Percentiles rank a stretch among this genome's conserved stretches.
Evolutionary conservation across 2,329 filamentous ascomycete genomes (phyloP).

Genomic region (Fusarium sp.): DNA sequence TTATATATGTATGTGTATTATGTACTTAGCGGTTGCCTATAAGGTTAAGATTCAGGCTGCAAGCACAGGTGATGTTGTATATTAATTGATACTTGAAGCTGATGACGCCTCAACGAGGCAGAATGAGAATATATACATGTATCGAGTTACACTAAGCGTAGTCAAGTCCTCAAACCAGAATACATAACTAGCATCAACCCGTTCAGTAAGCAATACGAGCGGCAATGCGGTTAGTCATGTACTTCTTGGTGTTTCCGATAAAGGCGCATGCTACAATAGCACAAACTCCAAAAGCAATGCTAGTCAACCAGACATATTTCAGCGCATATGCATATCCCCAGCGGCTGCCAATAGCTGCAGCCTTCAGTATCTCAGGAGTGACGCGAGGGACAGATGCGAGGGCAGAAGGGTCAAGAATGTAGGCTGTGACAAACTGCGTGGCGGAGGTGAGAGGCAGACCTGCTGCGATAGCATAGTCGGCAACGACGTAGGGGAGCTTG

Average conservation of each 20-base stretch:
- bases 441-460: neutral
- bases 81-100: neutral
- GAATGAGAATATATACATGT: neutral
- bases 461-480: neutral
- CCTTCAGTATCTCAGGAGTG: neutral
- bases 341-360: neutral
- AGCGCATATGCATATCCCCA: neutral
- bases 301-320: neutral
- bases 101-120: fast-evolving
- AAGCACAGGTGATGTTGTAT: fast-evolving
- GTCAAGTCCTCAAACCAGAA: fast-evolving
- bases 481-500: neutral
- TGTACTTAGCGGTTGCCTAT: neutral
- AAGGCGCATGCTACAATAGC: neutral
- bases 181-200: fast-evolving
- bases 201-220: neutral
- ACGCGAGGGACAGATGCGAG: neutral
- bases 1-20: no score
- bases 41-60: fast-evolving
- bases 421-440: neutral
- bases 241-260: neutral
- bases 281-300: neutral
- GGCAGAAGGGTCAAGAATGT: neutral
- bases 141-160: fast-evolving
- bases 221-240: neutral